phyloP scores from a whole-genome alignment of 306 rosid species.

The Comarum palustre region DNA sequence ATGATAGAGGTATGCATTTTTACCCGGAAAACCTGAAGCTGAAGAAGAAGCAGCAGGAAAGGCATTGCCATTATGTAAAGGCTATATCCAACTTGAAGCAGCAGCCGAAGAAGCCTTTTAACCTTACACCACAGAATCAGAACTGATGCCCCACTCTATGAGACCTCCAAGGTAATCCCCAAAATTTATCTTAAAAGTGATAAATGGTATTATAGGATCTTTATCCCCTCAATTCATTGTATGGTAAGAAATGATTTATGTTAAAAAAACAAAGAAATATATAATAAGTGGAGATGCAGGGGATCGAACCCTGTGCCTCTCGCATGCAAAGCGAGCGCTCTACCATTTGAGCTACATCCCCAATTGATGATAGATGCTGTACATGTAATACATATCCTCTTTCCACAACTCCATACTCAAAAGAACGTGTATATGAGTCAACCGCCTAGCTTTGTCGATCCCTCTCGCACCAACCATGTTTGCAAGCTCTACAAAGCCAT shows the following conservation, averaged over 20 bases:
- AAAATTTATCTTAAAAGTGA: too few relatives aligned
- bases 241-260: not conserved
- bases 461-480: too few relatives aligned
- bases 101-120: constrained; percentile 5
- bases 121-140: constrained; percentile 17
- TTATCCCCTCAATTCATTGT: too few relatives aligned
- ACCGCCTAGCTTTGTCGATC: too few relatives aligned
- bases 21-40: not conserved
- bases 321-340: constrained; percentile 9
- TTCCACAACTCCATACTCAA: too few relatives aligned
- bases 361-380: not conserved
- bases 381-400: too few relatives aligned
- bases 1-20: not conserved
- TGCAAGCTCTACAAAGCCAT: too few relatives aligned
- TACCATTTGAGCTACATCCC: constrained; percentile 10
- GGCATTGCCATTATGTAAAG: constrained; percentile 6
- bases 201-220: too few relatives aligned
- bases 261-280: constrained; percentile 32
- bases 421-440: too few relatives aligned
- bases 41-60: constrained; percentile 4
- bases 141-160: constrained; percentile 35
- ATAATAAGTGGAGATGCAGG: constrained; percentile 23
- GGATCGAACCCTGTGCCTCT: not conserved
- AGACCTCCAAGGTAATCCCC: constrained; percentile 3
- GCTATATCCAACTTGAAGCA: not conserved